Base-by-base conservation (phyloP, 176 grass and related monocot species). In the Oryza rufipogon region DNA sequence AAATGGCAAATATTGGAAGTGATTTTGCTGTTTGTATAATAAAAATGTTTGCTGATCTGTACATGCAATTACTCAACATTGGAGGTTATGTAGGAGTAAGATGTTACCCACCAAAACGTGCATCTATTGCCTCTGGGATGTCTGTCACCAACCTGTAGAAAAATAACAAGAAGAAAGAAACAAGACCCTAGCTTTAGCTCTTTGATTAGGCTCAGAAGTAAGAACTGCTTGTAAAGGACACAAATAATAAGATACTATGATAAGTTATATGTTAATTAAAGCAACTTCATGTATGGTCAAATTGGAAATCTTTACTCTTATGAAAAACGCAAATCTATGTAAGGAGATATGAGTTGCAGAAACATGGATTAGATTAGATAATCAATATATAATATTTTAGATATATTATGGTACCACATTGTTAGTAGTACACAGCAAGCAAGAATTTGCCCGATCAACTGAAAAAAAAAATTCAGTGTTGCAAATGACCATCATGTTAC, bases 81-180 rank as follows among this genome's bases (percentile, higher is more conserved):
- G 72, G 66, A 84, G 77, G 22, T 76, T 80, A 75, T 38, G 73
- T 86, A 88, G 71, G 69, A 76, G 64, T 86, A 88, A 76, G 69
- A 76, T 4, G 78, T 88, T 89, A 97, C 94, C 80, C 87, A 94
- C 94, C 94, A 87, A 60, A 94, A 76, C 91, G 73, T 75, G 72
- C 82, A 86, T 97, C 89, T 78, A 65, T 63, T 88, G 91, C 82
- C 86, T 97, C 91, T 74, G 94, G 94, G 70, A 97, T 94, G 76
- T 97, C 94, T 75, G 91, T 94, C 54, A 97, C 91, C 89, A 97
- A 88, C 94, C 94, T 97, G 86, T 47, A 89, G 25, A 83, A 73
- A 86, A 83, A 54, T 77, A 60, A 54, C 7, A 82, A 74, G 22
- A 79, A 73, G 30, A 54, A 85, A 68, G n/a, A 86, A 82, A 25